Conservation (phyloP, 176 grass and related monocot genomes). For the Puccinellia tenuiflora region DNA sequence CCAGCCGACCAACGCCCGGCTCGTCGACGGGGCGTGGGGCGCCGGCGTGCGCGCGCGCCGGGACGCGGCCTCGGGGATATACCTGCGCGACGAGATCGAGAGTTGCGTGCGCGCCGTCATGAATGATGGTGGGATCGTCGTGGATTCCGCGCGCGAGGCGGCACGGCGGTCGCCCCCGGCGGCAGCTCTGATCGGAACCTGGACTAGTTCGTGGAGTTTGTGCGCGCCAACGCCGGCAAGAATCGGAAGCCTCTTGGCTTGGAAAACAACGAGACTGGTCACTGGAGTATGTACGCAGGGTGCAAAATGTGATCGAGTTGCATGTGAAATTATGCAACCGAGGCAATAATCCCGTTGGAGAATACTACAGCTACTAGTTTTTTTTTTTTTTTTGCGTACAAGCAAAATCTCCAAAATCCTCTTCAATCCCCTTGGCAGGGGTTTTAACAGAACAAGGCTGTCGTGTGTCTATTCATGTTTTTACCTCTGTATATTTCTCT, state of each 20-base stretch:
- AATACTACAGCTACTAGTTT: too few relatives aligned
- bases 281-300: too few relatives aligned
- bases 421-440: too few relatives aligned
- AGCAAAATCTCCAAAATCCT: too few relatives aligned
- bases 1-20: constrained; percentile 41
- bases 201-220: not conserved
- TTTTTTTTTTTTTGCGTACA: too few relatives aligned
- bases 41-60: constrained; percentile 23
- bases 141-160: not conserved
- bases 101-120: constrained; percentile 11
- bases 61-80: not conserved
- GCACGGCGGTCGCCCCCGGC: not conserved
- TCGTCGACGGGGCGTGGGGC: constrained; percentile 36
- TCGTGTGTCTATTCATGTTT: too few relatives aligned
- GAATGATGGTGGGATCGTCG: not conserved
- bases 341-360: too few relatives aligned
- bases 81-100: constrained; percentile 22
- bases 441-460: too few relatives aligned
- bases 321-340: too few relatives aligned
- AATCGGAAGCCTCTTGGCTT: not conserved
- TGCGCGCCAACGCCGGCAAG: not conserved
- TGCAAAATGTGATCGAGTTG: too few relatives aligned
- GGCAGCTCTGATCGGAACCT: not conserved
- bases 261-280: not conserved
- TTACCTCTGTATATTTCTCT: too few relatives aligned